Conservation (phyloP, 2,329 filamentous ascomycete species). For the Pseudogymnoascus sp. region DNA sequence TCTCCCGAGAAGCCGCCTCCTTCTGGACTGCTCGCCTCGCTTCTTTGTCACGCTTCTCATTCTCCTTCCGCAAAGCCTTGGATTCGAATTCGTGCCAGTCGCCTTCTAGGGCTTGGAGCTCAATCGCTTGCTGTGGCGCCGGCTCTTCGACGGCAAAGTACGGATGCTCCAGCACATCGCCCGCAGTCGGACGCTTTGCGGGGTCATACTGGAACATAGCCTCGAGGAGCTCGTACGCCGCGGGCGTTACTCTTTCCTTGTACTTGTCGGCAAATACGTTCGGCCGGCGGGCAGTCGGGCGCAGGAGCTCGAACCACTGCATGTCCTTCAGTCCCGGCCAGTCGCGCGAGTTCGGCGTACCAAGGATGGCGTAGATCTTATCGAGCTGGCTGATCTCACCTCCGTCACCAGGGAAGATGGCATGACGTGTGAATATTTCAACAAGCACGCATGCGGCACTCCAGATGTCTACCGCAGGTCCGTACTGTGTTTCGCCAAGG, state of each 20-base stretch:
- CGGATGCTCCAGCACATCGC: conserved; percentile 73
- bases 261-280: conserved; percentile 80
- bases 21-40: conserved; percentile 25
- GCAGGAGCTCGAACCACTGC: conserved; percentile 91
- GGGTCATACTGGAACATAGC: conserved; percentile 90
- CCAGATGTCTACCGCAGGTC: conserved; percentile 89
- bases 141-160: conserved; percentile 87
- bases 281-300: conserved; percentile 64
- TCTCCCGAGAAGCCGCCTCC: conserved; percentile 21
- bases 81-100: conserved; percentile 99
- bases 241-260: conserved; percentile 63
- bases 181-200: conserved; percentile 69
- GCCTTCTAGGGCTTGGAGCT: conserved; percentile 75
- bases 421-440: conserved; percentile 88
- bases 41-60: conserved; percentile 54
- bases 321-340: conserved; percentile 92
- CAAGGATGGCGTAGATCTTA: conserved; percentile 89
- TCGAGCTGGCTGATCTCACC: conserved; percentile 94
- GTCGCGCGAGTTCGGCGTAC: conserved; percentile 73
- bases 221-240: conserved; percentile 72
- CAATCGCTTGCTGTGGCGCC: conserved; percentile 63
- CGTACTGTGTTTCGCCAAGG: conserved; percentile 83
- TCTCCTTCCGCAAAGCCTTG: conserved; percentile 86
- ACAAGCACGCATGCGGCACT: conserved; percentile 94
- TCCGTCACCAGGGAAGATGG: conserved; percentile 92